Conservation (phyloP, 106 monocot genomes). For the Acanthochlamys bracteata region DNA sequence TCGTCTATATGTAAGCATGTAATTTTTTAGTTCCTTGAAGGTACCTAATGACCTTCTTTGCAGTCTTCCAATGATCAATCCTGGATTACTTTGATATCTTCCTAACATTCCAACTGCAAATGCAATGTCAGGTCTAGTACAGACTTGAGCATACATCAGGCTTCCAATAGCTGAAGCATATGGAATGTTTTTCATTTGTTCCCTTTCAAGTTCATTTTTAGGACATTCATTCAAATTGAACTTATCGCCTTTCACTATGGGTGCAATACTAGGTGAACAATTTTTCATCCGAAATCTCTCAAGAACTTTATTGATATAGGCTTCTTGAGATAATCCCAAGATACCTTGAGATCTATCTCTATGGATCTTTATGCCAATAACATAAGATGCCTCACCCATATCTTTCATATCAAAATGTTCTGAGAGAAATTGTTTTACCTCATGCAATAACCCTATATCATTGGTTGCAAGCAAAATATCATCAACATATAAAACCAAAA, state of each 20-base stretch:
- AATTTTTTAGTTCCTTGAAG: slow-evolving; percentile 6
- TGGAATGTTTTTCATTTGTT: neutral
- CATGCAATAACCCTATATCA: neutral
- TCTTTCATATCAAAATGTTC: slow-evolving; percentile 6
- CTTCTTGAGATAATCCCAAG: neutral
- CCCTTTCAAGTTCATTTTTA: neutral
- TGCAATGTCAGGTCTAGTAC: neutral
- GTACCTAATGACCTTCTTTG: slow-evolving; percentile 4
- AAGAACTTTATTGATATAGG: slow-evolving; percentile 1
- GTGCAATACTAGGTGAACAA: neutral
- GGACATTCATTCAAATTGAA: neutral
- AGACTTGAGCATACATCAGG: slow-evolving; percentile 1
- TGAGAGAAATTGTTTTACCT: neutral
- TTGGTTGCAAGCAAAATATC: slow-evolving; percentile 1
- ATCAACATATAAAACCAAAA: slow-evolving; percentile 8
- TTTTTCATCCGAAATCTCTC: neutral
- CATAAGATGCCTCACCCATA: slow-evolving; percentile 4
- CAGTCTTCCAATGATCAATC: slow-evolving; percentile 2
- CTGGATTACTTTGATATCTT: slow-evolving; percentile 5
- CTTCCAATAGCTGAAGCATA: slow-evolving; percentile 5
- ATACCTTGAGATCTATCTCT: neutral
- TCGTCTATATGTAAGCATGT: slow-evolving; percentile 1
- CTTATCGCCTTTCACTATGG: neutral
- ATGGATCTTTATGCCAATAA: slow-evolving; percentile 1
- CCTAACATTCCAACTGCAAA: slow-evolving; percentile 1